Evolutionary conservation across 352 stramenopile genomes (phyloP).

Genomic region (Phytophthora chlamydospora): DNA sequence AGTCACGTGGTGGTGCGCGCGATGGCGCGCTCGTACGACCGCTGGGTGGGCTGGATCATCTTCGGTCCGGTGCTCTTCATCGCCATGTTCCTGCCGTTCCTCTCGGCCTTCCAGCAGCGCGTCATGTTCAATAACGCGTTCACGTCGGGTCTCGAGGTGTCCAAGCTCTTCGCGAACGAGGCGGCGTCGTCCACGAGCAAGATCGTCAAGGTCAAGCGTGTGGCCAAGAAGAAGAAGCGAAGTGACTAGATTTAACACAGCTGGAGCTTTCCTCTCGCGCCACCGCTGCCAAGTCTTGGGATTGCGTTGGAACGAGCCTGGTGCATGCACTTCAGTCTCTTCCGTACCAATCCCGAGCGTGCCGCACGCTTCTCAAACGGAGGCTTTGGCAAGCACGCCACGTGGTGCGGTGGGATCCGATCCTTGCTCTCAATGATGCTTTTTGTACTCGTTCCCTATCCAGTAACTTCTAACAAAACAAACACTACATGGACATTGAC

Average conservation of each 20-base stretch:
- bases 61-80: constrained; percentile 90
- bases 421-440: constrained; percentile 25
- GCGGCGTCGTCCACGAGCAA: constrained; percentile 70
- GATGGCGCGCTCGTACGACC: constrained; percentile 78
- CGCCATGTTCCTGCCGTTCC: constrained; percentile 90
- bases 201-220: constrained; percentile 87
- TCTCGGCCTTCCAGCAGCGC: constrained; percentile 86
- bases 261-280: too few relatives aligned
- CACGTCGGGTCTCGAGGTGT: constrained; percentile 86
- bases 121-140: constrained; percentile 93
- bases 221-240: constrained; percentile 90
- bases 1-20: constrained; percentile 82
- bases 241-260: constrained; percentile 40
- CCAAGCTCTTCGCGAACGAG: constrained; percentile 90
- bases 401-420: constrained; percentile 10
- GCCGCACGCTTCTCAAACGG: neutral
- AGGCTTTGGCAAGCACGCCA: constrained; percentile 8
- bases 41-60: constrained; percentile 88
- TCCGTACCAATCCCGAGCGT: constrained; percentile 7
- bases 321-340: constrained; percentile 10
- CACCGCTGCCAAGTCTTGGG: neutral
- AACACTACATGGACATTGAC: constrained; percentile 8
- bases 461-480: constrained; percentile 35
- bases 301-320: neutral
- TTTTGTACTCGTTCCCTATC: constrained; percentile 36